These are phyloP conservation scores for Fusarium camptoceras DNA, from an alignment of 2,329 filamentous ascomycete species.

Conservation along the genomic window DNA sequence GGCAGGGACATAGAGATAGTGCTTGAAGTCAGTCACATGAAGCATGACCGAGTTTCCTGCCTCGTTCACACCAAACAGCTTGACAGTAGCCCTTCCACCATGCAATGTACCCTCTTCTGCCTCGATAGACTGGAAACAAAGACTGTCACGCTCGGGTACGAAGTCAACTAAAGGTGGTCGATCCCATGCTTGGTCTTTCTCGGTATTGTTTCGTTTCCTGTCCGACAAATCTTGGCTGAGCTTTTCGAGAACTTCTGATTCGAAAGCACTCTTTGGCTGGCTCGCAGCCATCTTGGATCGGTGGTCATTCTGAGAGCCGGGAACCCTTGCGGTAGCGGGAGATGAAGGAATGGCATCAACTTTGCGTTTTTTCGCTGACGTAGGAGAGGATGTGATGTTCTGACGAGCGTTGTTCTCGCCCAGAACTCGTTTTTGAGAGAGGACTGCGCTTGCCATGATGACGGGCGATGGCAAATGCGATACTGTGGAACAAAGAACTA, in stretches of 20 bases:
- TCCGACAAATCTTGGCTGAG: conserved; percentile 92
- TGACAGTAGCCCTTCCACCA: conserved; percentile 81
- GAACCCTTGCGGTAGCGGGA: conserved; percentile 67
- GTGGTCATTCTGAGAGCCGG: conserved; percentile 71
- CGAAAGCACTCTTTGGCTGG: conserved; percentile 90
- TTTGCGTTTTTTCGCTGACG: conserved; percentile 83
- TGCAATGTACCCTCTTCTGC: conserved; percentile 87
- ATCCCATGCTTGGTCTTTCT: conserved; percentile 95
- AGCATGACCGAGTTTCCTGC: conserved; percentile 90
- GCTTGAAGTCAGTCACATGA: conserved; percentile 94
- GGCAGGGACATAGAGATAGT: conserved; percentile 94
- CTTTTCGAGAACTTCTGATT: conserved; percentile 94
- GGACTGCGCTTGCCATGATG: conserved; percentile 62
- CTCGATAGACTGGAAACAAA: conserved; percentile 97
- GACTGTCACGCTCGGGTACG: conserved; percentile 69
- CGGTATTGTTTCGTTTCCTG: conserved; percentile 86
- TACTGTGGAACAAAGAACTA: conserved; percentile 6
- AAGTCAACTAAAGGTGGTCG: conserved; percentile 67
- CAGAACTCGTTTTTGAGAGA: conserved; percentile 79
- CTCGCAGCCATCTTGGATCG: conserved; percentile 74
- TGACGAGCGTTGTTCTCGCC: conserved; percentile 74
- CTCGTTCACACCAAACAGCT: conserved; percentile 91
- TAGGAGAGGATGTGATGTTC: conserved; percentile 69
- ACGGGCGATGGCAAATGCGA: conserved; percentile 29
- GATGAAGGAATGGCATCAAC: conserved; percentile 72